Base-by-base conservation (phyloP, 345 rosid genomes). In the Salix dunnii region DNA sequence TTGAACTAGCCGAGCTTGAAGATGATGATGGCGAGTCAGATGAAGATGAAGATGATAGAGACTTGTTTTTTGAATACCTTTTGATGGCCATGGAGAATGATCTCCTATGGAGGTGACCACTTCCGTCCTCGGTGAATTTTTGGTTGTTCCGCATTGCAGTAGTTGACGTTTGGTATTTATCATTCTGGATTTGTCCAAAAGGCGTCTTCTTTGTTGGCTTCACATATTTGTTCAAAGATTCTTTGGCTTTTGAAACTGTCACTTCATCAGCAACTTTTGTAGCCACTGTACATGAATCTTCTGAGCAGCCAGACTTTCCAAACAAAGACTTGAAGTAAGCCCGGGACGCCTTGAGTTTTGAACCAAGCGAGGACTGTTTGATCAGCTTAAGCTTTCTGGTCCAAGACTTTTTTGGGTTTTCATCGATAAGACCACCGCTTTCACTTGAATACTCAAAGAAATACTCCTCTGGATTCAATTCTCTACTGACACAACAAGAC, bases 291-390 rank as follows among this genome's bases (percentile, higher is more conserved):
- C 85, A 81, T 46, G 96, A 91, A 62, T 89, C 94, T 77, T 87
- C 82, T 7, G 99, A 36, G 48, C 98, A 91, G 7, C 86, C 88
- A 17, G 91, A 87, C 81, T 84, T 93, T 1, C 84, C 75, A 63
- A 96, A 92, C 74, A 93, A 85, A 53, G 95, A 88, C 85, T 51
- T 91, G 7, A 94, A 64, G 74, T 87, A 94, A 35, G 89, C 87
- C 72, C 91, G 73, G 14, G 99, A 94, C 76, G 97, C 92, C 84
- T 89, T 94, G 71, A 94, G 80, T 84, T 87, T 93, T 33, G 88
- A 89, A 46, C 89, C 79, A 7, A 93, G 68, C 1, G 87, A 86
- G 16, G 91, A 85, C 28, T 89, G 87, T 80, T 76, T 80, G 55
- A 80, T 80, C 35, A 76, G 69, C 64, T 85, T 90, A 72, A 95